phyloP scores from a whole-genome alignment of 257 asterid species.

The Hygrophila difformis region DNA sequence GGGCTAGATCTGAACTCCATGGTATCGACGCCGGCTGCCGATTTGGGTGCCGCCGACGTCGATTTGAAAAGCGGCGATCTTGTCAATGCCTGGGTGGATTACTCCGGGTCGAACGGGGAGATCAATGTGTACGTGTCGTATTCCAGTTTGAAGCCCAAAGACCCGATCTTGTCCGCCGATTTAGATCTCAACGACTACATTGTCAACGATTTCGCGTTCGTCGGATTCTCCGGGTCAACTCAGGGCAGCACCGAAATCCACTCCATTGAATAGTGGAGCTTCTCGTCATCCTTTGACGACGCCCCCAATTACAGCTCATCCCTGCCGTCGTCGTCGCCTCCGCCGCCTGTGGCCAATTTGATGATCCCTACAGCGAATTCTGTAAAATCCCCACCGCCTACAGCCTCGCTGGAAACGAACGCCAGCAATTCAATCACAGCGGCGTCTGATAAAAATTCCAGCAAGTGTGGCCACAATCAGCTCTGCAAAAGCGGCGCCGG shows the following conservation, averaged over 20 bases:
- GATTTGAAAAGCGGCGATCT: constrained; percentile 77
- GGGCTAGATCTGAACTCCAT: constrained; percentile 73
- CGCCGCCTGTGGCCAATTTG: constrained; percentile 33
- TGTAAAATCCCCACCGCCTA: constrained; percentile 24
- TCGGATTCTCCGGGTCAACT: constrained; percentile 74
- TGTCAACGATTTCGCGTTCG: constrained; percentile 56
- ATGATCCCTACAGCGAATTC: constrained; percentile 46
- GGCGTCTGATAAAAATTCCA: constrained; percentile 17
- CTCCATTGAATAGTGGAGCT: constrained; percentile 80
- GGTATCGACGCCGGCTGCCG: constrained; percentile 42
- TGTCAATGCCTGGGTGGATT: constrained; percentile 74
- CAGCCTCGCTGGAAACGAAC: constrained; percentile 30
- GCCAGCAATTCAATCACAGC: constrained; percentile 17
- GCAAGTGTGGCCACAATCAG: constrained; percentile 50
- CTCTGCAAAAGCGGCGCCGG: constrained; percentile 57
- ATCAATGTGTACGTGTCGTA: constrained; percentile 55
- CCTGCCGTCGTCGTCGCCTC: constrained; percentile 26
- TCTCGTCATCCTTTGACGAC: constrained; percentile 49
- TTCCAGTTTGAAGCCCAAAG: constrained; percentile 59
- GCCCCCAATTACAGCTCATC: constrained; percentile 24
- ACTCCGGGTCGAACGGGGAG: constrained; percentile 39
- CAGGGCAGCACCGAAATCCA: constrained; percentile 88
- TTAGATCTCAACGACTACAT: constrained; percentile 41
- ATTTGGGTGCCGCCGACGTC: constrained; percentile 42
- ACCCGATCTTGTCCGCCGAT: constrained; percentile 37